Conservation (phyloP, 768 basidiomycete genomes). For the Asterophora lycoperdoides region DNA sequence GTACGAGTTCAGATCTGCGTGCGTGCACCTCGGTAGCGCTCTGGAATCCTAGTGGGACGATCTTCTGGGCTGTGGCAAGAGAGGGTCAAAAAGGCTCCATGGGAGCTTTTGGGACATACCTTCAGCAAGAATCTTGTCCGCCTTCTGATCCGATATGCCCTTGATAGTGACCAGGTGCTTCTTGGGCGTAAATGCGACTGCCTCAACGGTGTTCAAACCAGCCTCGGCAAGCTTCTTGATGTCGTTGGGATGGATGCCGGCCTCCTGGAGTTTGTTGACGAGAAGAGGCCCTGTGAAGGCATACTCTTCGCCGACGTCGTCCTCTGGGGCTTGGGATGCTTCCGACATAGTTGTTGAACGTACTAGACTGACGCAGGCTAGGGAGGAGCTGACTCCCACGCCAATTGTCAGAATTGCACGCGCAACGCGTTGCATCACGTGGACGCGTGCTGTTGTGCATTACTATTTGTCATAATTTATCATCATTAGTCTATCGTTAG, state of each 20-base stretch:
- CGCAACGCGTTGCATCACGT: too few species aligned
- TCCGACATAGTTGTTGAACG: constrained; percentile 47
- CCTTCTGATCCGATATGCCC: constrained; percentile 95
- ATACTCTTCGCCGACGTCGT: constrained; percentile 50
- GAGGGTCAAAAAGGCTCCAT: background rate
- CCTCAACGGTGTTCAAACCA: constrained; percentile 90
- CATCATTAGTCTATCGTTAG: too few species aligned
- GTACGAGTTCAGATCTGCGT: constrained; percentile 89
- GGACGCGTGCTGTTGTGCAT: too few species aligned
- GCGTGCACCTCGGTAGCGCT: constrained; percentile 98
- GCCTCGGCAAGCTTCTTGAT: constrained; percentile 93
- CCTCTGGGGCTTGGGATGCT: constrained; percentile 41
- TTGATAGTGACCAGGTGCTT: constrained; percentile 87
- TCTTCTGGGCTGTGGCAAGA: constrained; percentile 71
- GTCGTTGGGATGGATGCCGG: constrained; percentile 84
- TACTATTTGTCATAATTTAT: too few species aligned
- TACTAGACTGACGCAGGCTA: constrained; percentile 2
- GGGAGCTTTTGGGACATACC: constrained; percentile 45
- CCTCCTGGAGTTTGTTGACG: constrained; percentile 80
- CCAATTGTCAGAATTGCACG: too few species aligned
- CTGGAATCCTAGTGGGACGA: constrained; percentile 95
- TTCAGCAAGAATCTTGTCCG: constrained; percentile 91
- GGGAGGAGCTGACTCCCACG: constrained; percentile 5
- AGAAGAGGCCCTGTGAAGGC: constrained; percentile 78
- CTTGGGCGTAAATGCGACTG: constrained; percentile 96